phyloP scores from a whole-genome alignment of 768 basidiomycete genomes.

The Phallus indusiatus region DNA sequence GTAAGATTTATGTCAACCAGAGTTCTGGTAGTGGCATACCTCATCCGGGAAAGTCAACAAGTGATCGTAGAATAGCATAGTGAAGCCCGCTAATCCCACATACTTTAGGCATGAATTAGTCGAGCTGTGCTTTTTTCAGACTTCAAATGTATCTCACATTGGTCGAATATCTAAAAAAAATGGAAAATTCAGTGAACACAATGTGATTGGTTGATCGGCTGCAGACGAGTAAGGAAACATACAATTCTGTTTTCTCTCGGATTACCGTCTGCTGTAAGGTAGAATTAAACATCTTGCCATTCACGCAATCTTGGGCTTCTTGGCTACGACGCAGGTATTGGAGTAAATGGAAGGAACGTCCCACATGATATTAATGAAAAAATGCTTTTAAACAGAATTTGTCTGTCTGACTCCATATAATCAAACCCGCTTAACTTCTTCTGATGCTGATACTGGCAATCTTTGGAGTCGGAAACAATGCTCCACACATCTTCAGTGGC shows the following conservation, averaged over 20 bases:
- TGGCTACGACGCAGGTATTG: neutral
- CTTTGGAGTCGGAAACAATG: too few relatives aligned
- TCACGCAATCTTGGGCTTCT: neutral
- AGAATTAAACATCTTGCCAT: neutral
- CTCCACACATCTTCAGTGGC: too few relatives aligned
- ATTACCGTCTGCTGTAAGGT: neutral
- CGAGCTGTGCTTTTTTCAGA: neutral
- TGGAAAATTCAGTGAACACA: neutral
- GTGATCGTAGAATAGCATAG: constrained; percentile 4
- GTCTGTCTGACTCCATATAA: too few relatives aligned
- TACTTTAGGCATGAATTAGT: neutral
- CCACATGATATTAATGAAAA: too few relatives aligned
- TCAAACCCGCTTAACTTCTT: too few relatives aligned
- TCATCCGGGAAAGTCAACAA: constrained; percentile 6
- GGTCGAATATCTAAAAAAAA: neutral
- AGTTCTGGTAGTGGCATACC: neutral
- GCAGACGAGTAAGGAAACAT: neutral
- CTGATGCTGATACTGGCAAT: too few relatives aligned
- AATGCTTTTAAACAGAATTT: too few relatives aligned
- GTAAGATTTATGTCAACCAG: neutral
- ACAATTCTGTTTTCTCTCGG: neutral
- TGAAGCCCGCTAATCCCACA: constrained; percentile 5
- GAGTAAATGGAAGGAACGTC: too few relatives aligned
- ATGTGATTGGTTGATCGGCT: neutral
- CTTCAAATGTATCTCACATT: neutral